Percentiles rank a stretch among this genome's conserved stretches.
Evolutionary conservation across 176 grass and related monocot species (phyloP).

Genomic region (Triticum aestivum): IWGSC_CS_RefSeq_v2.1 NC_057801.1:39176600-39177099

Average conservation of each 20-base stretch:
- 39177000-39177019: conserved; percentile 74
- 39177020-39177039: conserved; percentile 54
- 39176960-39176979: conserved; percentile 75
- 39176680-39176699: conserved; percentile 33
- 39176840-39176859: conserved; percentile 39
- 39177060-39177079: conserved; percentile 49
- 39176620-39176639: conserved; percentile 57
- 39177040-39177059: conserved; percentile 47
- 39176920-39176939: conserved; percentile 61
- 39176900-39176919: conserved; percentile 53
- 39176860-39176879: conserved; percentile 36
- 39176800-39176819: conserved; percentile 63
- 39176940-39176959: conserved; percentile 72
- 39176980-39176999: conserved; percentile 50
- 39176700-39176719: conserved; percentile 52
- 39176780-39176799: conserved; percentile 47
- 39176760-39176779: conserved; percentile 50
- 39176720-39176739: conserved; percentile 37
- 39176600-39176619: conserved; percentile 58
- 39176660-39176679: conserved; percentile 50
- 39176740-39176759: conserved; percentile 59
- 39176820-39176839: conserved; percentile 68
- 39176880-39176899: conserved; percentile 57
- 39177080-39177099: conserved; percentile 68
- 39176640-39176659: conserved; percentile 22